A percentile compares a stretch with the other conserved stretches of the same genome.
These are phyloP conservation scores for Coriaria nepalensis DNA, from an alignment of 306 rosid genomes.

Conservation along the genomic window DNA sequence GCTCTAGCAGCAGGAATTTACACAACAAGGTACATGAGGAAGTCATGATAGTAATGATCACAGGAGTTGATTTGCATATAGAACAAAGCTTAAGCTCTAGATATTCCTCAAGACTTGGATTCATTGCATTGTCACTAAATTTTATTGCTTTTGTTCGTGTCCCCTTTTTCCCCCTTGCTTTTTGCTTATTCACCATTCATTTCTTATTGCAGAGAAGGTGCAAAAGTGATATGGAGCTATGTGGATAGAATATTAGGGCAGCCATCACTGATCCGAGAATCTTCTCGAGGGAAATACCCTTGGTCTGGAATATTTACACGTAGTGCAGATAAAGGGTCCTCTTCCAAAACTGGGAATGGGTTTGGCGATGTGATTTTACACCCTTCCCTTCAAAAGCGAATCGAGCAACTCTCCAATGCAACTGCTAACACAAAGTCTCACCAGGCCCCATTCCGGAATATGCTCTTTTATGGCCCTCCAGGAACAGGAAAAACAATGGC, in stretches of 20 bases:
- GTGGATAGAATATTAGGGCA: constrained; percentile 96
- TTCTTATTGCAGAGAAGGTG: constrained; percentile 77
- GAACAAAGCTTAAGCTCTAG: neutral
- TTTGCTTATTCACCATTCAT: constrained; percentile 10
- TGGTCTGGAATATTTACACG: constrained; percentile 81
- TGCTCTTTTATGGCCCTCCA: constrained; percentile 97
- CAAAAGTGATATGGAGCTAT: constrained; percentile 94
- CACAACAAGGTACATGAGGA: constrained; percentile 60
- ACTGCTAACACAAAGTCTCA: constrained; percentile 94
- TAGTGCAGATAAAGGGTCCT: constrained; percentile 20
- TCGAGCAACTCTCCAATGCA: constrained; percentile 75
- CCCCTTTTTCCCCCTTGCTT: constrained; percentile 7
- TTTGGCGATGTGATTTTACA: constrained; percentile 92
- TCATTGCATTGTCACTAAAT: neutral
- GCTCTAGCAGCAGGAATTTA: constrained; percentile 95
- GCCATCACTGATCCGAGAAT: constrained; percentile 88
- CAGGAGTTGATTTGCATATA: too few relatives aligned
- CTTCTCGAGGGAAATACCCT: constrained; percentile 91
- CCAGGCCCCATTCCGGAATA: constrained; percentile 92
- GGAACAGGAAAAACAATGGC: constrained; percentile 99
- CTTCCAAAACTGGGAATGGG: constrained; percentile 44
- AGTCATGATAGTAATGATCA: too few relatives aligned
- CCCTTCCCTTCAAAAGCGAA: constrained; percentile 72
- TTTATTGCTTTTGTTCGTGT: neutral
- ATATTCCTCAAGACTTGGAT: neutral